Base-by-base conservation (phyloP, 345 rosid species). In the Populus euphratica region DNA sequence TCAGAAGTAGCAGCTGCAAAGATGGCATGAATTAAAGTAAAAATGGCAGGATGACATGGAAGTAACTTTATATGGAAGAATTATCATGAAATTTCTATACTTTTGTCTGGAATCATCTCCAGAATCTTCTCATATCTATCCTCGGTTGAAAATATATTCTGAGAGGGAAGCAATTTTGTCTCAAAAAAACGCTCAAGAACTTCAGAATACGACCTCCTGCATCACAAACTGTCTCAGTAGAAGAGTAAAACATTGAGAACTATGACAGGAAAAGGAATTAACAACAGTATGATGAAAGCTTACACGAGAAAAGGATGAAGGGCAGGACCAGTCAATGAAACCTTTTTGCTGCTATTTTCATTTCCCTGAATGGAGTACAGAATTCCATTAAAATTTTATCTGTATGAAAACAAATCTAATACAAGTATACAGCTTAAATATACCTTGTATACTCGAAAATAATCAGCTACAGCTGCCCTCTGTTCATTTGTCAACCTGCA, bases 221-320 rank as follows among this genome's bases (percentile, higher is more conserved):
- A 87, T 54, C 49, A 47, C 21, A 78, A 50, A 13, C 62, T 27
- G 33, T 49, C 39, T 80, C 52, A 80, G 76, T 50, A 79, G 62
- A 79, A 73, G 62, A 72, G 69, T 7, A 18, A 52, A 38, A 29
- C 41, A 39, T 41, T 33, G 61, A 61, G 74, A 54, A 41, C 33
- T 20, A 74, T 29, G n/a, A 67, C 72, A 76, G 41, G 12, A 27
- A 38, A 39, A 8, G 17, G 2, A 35, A 29, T 18, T 14, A 68
- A 80, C 9, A 80, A 27, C 31, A 27, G 9, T 47, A 47, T 54
- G 68, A 80, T 41, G 27, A 81, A 66, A 74, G 73, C 99, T 76
- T 86, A 95, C 97, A 69, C 91, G 76, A 95, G 94, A 81, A 93
- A 95, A 39, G 99, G 99, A 88, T 93, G 96, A 85, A 95, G 94